These are phyloP conservation scores for Lyophyllum shimeji DNA, from an alignment of 768 basidiomycete genomes.

Conservation along the genomic window DNA sequence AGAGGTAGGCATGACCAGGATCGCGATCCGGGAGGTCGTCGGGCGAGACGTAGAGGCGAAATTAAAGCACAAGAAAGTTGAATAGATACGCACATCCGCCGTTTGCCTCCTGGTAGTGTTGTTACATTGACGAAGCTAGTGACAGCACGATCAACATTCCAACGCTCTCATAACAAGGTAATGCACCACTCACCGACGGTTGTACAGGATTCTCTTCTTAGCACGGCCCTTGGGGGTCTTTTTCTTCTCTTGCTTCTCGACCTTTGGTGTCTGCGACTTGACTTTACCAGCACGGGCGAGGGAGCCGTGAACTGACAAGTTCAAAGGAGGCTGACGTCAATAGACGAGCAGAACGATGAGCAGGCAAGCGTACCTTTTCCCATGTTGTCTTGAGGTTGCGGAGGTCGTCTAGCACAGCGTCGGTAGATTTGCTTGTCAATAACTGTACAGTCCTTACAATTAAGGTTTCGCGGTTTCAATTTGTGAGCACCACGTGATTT, in stretches of 20 bases:
- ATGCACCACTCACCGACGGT: slow-evolving; percentile 71
- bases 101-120: slow-evolving; percentile 86
- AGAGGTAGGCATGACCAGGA: background rate
- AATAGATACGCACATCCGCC: slow-evolving; percentile 81
- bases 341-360: background rate
- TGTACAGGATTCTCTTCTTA: slow-evolving; percentile 81
- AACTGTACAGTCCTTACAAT: slow-evolving; percentile 12
- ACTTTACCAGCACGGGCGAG: slow-evolving; percentile 99
- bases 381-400: slow-evolving; percentile 66
- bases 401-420: slow-evolving; percentile 19
- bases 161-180: background rate
- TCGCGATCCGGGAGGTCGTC: background rate
- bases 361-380: slow-evolving; percentile 56
- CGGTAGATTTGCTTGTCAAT: slow-evolving; percentile 13
- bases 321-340: slow-evolving; percentile 35
- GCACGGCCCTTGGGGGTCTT: slow-evolving; percentile 97
- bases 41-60: background rate
- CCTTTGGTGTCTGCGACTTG: slow-evolving; percentile 97
- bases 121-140: slow-evolving; percentile 92
- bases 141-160: slow-evolving; percentile 1
- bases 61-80: slow-evolving; percentile 2
- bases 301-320: slow-evolving; percentile 85
- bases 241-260: slow-evolving; percentile 99
- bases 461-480: slow-evolving; percentile 9
- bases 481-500: background rate